Conservation (phyloP, 2,329 filamentous ascomycete genomes). For the Blastomyces percursus region DNA sequence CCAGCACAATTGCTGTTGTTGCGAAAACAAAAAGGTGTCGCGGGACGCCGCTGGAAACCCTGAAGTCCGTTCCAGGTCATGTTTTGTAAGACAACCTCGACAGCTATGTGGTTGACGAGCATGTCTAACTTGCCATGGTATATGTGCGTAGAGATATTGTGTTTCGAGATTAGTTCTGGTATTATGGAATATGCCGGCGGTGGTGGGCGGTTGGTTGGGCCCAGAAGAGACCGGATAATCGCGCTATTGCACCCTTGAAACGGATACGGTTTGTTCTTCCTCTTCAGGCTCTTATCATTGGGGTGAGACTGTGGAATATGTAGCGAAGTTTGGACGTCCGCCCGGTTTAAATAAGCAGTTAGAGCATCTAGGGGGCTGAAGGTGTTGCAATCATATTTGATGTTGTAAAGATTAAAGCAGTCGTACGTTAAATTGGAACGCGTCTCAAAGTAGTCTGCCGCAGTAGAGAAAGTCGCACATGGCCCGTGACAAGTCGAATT, state of each 20-base stretch:
- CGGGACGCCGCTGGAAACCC: slow-evolving; percentile 25
- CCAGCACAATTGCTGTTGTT: slow-evolving; percentile 4
- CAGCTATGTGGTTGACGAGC: slow-evolving; percentile 29
- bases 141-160: slow-evolving; percentile 27
- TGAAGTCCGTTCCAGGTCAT: slow-evolving; percentile 32
- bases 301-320: slow-evolving; percentile 16
- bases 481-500: slow-evolving; percentile 27
- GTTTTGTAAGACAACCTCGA: slow-evolving; percentile 29
- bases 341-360: slow-evolving; percentile 24
- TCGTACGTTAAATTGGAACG: slow-evolving; percentile 11
- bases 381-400: slow-evolving; percentile 24
- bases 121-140: slow-evolving; percentile 31
- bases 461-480: slow-evolving; percentile 29
- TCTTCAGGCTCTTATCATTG: slow-evolving; percentile 5
- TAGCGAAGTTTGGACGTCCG: slow-evolving; percentile 25
- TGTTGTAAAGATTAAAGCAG: slow-evolving; percentile 29
- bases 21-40: slow-evolving; percentile 13
- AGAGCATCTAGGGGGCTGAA: slow-evolving; percentile 18
- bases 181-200: slow-evolving; percentile 26
- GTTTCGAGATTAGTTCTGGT: slow-evolving; percentile 22
- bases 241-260: slow-evolving; percentile 25
- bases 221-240: slow-evolving; percentile 20
- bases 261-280: slow-evolving; percentile 8
- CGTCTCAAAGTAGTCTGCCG: slow-evolving; percentile 22
- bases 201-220: slow-evolving; percentile 15